Conservation (phyloP, 2,329 filamentous ascomycete genomes). For the Aspergillus clavatus region DNA sequence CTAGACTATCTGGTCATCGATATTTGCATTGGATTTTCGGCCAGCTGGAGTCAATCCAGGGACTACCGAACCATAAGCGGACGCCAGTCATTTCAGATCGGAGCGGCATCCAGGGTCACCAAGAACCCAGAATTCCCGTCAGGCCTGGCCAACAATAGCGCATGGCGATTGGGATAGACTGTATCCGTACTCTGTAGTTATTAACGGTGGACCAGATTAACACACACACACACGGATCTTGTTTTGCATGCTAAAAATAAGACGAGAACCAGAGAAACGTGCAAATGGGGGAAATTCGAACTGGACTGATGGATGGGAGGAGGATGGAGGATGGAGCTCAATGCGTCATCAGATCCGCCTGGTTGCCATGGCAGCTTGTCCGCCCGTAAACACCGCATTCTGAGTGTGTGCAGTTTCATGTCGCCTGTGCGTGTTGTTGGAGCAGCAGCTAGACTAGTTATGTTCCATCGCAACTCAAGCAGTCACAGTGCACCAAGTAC, state of each 20-base stretch:
- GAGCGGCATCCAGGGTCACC: background rate
- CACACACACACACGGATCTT: background rate
- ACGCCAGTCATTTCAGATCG: background rate
- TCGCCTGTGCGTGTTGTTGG: conserved; percentile 14
- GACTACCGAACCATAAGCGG: background rate
- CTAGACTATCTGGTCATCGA: background rate
- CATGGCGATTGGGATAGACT: too few relatives aligned
- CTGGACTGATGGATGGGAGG: too few relatives aligned
- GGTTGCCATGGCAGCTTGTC: conserved; percentile 38
- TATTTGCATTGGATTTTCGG: background rate
- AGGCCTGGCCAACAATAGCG: background rate
- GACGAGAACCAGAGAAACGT: background rate
- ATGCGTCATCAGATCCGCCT: conserved; percentile 14
- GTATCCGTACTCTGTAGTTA: too few relatives aligned
- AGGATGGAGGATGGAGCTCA: too few relatives aligned
- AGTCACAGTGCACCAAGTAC: too few relatives aligned
- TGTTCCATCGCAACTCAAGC: too few relatives aligned
- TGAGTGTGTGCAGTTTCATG: conserved; percentile 14
- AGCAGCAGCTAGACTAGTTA: conserved; percentile 9
- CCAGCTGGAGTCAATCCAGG: background rate
- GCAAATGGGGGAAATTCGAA: too few relatives aligned
- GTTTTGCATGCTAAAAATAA: conserved; percentile 14
- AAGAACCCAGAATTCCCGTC: background rate
- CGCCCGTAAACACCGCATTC: conserved; percentile 31
- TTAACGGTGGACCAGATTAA: background rate